A percentile compares a stretch with the other conserved stretches of the same genome.
These are phyloP conservation scores for Begonia peltatifolia DNA, from an alignment of 306 rosid genomes.

Conservation along the genomic window DNA sequence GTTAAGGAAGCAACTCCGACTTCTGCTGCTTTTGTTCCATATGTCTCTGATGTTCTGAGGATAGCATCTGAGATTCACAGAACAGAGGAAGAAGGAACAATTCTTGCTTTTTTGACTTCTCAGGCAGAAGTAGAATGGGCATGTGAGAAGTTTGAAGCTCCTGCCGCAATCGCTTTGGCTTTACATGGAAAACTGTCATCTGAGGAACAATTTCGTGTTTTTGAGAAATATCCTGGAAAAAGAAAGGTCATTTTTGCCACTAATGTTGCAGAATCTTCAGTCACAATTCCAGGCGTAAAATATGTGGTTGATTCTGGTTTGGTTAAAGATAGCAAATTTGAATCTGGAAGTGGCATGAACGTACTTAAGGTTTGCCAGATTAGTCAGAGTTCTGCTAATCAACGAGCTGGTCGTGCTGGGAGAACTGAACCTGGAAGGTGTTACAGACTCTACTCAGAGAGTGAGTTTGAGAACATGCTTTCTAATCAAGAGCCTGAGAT, in stretches of 20 bases:
- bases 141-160: constrained; percentile 51
- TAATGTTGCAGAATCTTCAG: constrained; percentile 88
- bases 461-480: constrained; percentile 56
- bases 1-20: constrained; percentile 18
- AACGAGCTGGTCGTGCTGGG: constrained; percentile 97
- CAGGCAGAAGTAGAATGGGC: constrained; percentile 97
- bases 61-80: constrained; percentile 56
- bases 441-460: constrained; percentile 70
- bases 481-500: constrained; percentile 90
- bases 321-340: constrained; percentile 71
- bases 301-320: constrained; percentile 84
- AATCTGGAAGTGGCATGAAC: constrained; percentile 81
- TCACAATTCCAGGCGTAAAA: constrained; percentile 93
- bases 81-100: constrained; percentile 58
- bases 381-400: constrained; percentile 87
- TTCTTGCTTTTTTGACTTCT: constrained; percentile 89
- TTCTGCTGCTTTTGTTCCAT: constrained; percentile 28
- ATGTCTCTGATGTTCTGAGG: constrained; percentile 53
- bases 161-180: constrained; percentile 53
- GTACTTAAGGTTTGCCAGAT: constrained; percentile 75
- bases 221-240: constrained; percentile 48
- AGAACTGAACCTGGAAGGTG: constrained; percentile 89
- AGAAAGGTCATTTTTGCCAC: constrained; percentile 88
- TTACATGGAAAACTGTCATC: constrained; percentile 76
- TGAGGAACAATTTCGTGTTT: constrained; percentile 68